Conservation (phyloP, 257 asterid genomes). For the Salvia rosmarinus region DNA sequence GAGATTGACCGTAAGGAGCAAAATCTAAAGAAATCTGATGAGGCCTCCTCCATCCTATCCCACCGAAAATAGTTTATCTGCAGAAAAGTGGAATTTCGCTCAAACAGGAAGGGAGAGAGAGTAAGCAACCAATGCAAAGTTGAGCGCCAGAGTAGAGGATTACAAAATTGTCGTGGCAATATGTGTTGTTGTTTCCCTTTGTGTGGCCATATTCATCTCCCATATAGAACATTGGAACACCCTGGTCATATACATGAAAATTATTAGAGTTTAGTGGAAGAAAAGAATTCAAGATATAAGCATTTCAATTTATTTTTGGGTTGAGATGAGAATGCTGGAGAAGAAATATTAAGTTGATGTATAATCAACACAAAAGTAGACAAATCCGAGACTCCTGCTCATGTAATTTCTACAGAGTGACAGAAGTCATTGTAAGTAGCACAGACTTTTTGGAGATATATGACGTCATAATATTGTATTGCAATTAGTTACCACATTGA, state of each 20-base stretch:
- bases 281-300: background rate
- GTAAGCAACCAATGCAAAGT: conserved; percentile 3
- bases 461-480: background rate
- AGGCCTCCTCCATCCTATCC: conserved; percentile 89
- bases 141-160: conserved; percentile 25
- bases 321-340: background rate
- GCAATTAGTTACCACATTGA: background rate
- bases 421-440: background rate
- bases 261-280: background rate
- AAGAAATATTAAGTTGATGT: background rate
- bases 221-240: conserved; percentile 95
- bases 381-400: conserved; percentile 12
- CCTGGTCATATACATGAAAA: conserved; percentile 51
- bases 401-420: background rate
- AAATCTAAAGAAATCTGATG: conserved; percentile 81
- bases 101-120: conserved; percentile 17
- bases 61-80: conserved; percentile 93
- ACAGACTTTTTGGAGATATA: background rate
- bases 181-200: conserved; percentile 95
- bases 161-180: conserved; percentile 94
- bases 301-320: background rate
- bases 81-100: conserved; percentile 35
- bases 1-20: conserved; percentile 66
- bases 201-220: conserved; percentile 99
- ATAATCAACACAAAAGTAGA: background rate